Percentiles rank a stretch among this genome's conserved stretches.
Conservation (phyloP, 1,284 basidiomycete species). For the Ustilago trichophora region DNA sequence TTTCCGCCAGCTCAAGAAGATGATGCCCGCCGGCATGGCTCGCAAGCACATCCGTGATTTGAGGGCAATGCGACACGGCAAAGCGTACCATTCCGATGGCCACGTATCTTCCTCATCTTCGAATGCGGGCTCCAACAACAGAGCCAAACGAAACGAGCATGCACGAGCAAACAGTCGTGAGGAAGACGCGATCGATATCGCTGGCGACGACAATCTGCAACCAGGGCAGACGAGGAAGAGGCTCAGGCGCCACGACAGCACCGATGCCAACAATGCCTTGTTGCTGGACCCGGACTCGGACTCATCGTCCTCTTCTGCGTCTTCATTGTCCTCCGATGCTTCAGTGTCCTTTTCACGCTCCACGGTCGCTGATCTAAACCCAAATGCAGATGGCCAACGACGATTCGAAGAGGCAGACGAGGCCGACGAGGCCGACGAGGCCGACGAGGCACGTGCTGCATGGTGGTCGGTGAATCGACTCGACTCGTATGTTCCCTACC, state of each 20-base stretch:
- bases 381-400: not conserved
- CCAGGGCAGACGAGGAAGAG: constrained; percentile 53
- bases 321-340: constrained; percentile 8
- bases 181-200: not conserved
- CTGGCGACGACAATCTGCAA: constrained; percentile 25
- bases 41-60: constrained; percentile 62
- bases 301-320: constrained; percentile 22
- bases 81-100: constrained; percentile 56
- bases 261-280: constrained; percentile 23
- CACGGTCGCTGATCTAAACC: not conserved
- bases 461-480: constrained; percentile 39
- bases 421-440: constrained; percentile 16
- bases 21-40: constrained; percentile 64
- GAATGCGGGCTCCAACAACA: not conserved
- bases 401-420: too few species aligned
- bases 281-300: constrained; percentile 45
- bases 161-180: not conserved
- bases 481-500: constrained; percentile 15
- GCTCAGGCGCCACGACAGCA: constrained; percentile 30
- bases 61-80: constrained; percentile 61
- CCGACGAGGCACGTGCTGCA: constrained; percentile 14
- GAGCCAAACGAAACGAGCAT: not conserved
- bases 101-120: constrained; percentile 42
- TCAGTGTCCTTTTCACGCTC: constrained; percentile 3
- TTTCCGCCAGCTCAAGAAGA: constrained; percentile 59